Evolutionary conservation across 106 monocot genomes (phyloP), one percentile per base, ranked within the genome.

Genomic region (Xerophyta viscosa): DNA sequence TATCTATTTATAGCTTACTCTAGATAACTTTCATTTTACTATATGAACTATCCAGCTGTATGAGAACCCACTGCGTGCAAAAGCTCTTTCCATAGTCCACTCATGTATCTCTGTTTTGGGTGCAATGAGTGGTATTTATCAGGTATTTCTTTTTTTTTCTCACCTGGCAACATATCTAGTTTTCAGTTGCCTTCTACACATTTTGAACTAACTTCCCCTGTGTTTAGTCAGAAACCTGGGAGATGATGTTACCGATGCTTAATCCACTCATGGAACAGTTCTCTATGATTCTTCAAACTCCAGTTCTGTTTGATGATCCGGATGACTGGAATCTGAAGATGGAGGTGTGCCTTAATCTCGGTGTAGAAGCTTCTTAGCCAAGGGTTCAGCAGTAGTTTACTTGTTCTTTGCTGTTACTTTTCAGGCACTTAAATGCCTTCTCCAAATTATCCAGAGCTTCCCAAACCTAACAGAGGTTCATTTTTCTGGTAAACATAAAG

Each of bases 301-400:
- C 84, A 29, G 52, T 96, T 64, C 72, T 57, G 41, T 62, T 66
- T n/a, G 77, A 81, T 60, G 81, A 96, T 76, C 84, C 85, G 26
- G 85, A 88, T 76, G 96, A 89, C 37, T 96, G 96, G 96, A 73
- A 71, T 72, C 64, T 96, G 37, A 81, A 68, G 41, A 88, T 89
- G 88, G 88, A 96, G 89, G 96, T 96, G 64, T 10, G 53, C 68
- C 10, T 20, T 33, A 20, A 19, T 36, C 33, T 36, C 5, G 11
- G 5, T 36, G 33, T 6, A 6, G 33, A 36, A 36, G 5, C 5
- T 36, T 36, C 11, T 36, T 11, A 11, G 5, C 11, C 11, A 6
- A 36, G 11, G 11, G 5, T 6, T 36, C 7, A 36, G 33, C 33
- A 36, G 11, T 36, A 11, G 33, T 5, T 36, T 36, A 11, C 7